phyloP scores from a whole-genome alignment of 2,329 filamentous ascomycete genomes.

The Plectosphaerella sp. region DNA sequence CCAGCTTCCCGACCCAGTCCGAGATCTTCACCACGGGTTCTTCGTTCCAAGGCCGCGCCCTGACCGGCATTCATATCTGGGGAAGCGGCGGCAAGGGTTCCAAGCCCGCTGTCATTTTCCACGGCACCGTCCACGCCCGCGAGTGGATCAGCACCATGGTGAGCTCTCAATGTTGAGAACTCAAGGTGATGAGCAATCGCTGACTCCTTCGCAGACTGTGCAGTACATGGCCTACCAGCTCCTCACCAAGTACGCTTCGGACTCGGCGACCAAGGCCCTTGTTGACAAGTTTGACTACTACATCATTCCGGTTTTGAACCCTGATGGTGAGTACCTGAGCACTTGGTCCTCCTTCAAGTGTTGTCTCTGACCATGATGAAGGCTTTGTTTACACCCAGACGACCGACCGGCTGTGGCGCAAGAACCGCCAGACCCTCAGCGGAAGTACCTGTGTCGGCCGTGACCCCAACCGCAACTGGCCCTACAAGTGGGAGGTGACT shows the following conservation, averaged over 20 bases:
- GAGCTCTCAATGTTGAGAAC: no score
- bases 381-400: slow-evolving; percentile 43
- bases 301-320: slow-evolving; percentile 46
- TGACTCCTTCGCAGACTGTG: slow-evolving; percentile 16
- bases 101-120: slow-evolving; percentile 45
- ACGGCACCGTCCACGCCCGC: slow-evolving; percentile 46
- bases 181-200: no score
- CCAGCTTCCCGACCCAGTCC: slow-evolving; percentile 37
- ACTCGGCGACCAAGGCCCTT: slow-evolving; percentile 29
- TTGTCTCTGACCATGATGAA: slow-evolving; percentile 2
- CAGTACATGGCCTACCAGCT: slow-evolving; percentile 45
- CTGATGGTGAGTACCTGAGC: slow-evolving; percentile 29
- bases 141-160: slow-evolving; percentile 49
- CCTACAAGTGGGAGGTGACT: slow-evolving; percentile 39
- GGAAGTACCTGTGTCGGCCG: slow-evolving; percentile 36
- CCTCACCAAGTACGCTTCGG: slow-evolving; percentile 30
- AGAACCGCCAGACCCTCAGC: slow-evolving; percentile 40
- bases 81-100: slow-evolving; percentile 31
- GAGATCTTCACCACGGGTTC: slow-evolving; percentile 39
- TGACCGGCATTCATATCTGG: slow-evolving; percentile 53
- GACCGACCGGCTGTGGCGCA: slow-evolving; percentile 44
- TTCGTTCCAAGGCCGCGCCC: slow-evolving; percentile 41
- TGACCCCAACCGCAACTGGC: slow-evolving; percentile 53
- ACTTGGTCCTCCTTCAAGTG: not conserved
- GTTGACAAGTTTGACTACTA: slow-evolving; percentile 55